Percentiles rank a stretch among this genome's conserved stretches.
Evolutionary conservation across 2,329 filamentous ascomycete genomes (phyloP).

Genomic region (Geosmithia morbida): DNA sequence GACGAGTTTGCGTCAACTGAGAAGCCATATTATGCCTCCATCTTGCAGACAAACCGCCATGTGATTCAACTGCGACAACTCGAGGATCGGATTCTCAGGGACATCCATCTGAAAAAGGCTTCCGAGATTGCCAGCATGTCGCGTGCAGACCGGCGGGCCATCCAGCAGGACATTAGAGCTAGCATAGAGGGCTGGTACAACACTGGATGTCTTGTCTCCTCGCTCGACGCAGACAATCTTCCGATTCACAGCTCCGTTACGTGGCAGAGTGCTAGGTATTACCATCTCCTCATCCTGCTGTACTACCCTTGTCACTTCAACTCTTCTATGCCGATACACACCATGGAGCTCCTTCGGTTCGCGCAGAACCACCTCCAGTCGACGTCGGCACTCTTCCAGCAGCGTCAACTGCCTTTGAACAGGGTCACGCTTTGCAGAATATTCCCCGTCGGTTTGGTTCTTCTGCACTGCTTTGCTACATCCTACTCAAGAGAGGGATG

Average conservation of each 20-base stretch:
- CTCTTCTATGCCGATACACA: slow-evolving; percentile 12
- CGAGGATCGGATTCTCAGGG: slow-evolving; percentile 20
- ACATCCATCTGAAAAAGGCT: slow-evolving; percentile 17
- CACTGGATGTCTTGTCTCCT: slow-evolving; percentile 26
- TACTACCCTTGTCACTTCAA: slow-evolving; percentile 26
- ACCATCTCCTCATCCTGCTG: slow-evolving; percentile 26
- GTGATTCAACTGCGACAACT: slow-evolving; percentile 27
- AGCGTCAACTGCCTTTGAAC: too few species aligned
- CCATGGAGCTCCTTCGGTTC: slow-evolving; percentile 19
- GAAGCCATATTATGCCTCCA: slow-evolving; percentile 19
- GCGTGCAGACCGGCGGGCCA: slow-evolving; percentile 15
- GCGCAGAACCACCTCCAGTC: slow-evolving; percentile 26
- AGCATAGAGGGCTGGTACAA: slow-evolving; percentile 32
- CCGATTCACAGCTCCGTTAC: slow-evolving; percentile 28
- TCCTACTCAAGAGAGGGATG: slow-evolving; percentile 5
- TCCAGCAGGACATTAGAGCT: slow-evolving; percentile 19
- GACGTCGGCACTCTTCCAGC: slow-evolving; percentile 8
- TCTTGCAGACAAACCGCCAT: slow-evolving; percentile 27
- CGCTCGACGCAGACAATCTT: slow-evolving; percentile 25
- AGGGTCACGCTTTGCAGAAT: too few species aligned
- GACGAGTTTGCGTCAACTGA: slow-evolving; percentile 27
- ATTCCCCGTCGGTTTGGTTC: too few species aligned
- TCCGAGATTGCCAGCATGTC: slow-evolving; percentile 14
- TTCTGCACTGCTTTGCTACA: too few species aligned
- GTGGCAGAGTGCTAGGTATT: slow-evolving; percentile 27